These are phyloP conservation scores for Piromyces sp. DNA, from an alignment of 192 early-diverging fungal species.

Conservation along the genomic window DNA sequence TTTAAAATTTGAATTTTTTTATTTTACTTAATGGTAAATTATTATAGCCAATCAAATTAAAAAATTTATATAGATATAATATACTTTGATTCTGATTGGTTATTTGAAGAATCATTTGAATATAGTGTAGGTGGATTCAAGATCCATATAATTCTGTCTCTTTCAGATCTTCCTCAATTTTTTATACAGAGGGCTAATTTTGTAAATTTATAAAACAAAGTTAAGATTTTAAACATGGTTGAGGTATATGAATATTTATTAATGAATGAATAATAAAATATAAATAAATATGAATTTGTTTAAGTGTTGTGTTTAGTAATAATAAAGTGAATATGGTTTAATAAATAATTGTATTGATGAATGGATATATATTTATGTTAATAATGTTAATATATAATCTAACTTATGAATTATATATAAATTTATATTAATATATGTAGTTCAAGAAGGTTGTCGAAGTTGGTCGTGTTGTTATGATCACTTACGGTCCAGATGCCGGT, in stretches of 20 bases:
- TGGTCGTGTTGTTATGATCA: constrained; percentile 93
- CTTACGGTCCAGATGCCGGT: constrained; percentile 81
- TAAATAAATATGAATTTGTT: background rate
- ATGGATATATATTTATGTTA: background rate
- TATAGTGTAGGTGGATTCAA: background rate
- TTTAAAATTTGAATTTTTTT: background rate
- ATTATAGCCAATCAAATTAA: background rate
- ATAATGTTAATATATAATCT: background rate
- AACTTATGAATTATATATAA: background rate
- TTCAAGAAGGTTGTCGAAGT: constrained; percentile 92
- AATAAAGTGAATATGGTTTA: background rate
- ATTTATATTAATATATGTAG: background rate
- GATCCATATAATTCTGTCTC: background rate
- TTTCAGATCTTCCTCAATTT: background rate
- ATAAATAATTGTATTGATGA: no score
- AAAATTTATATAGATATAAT: background rate
- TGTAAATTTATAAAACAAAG: background rate
- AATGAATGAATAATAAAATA: no score
- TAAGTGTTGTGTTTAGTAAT: background rate
- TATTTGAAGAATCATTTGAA: background rate
- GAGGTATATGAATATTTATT: background rate
- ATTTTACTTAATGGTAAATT: background rate
- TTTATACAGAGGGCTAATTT: background rate
- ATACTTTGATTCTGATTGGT: background rate
- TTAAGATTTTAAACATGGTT: background rate